Base-by-base conservation (phyloP, 2,329 filamentous ascomycete genomes). In the Scytalidium sp. region DNA sequence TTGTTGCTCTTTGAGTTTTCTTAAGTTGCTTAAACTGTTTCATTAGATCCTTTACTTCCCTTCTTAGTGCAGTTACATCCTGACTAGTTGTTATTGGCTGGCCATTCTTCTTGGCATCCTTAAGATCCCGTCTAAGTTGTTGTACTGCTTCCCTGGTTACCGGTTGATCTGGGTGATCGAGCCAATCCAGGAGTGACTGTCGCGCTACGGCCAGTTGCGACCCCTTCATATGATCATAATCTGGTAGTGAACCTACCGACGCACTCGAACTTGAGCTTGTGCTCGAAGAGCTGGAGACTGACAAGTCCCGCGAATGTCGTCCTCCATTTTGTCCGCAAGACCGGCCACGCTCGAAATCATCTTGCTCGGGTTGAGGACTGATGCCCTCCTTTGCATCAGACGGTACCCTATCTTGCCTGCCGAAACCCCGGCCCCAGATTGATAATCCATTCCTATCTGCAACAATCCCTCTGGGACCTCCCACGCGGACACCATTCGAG, bases 221-320 rank as follows among this genome's bases (percentile, higher is more conserved):
- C 46, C 75, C 73, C 11, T 62, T 63, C 2, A 83, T 66, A 40
- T 77, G 71, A 50, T 81, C 75, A 57, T 75, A 76, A 47, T 76
- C 72, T 0, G 79, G 77, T 1, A 84, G 74, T 2, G 78, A 81
- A 29, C 74, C 78, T 47, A 81, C 64, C 2, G 75, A 77, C 0
- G 65, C 63, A 9, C 53, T 50, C 0, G 68, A 70, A 22, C 47
- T 50, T 3, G 54, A 56, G 3, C 23, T 40, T 13, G 60, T 69
- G 9, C 64, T 64, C 1, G 67, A 70, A 0, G 64, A 68, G 0
- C 69, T 72, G 3, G 63, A n/a, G 64, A 66, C 51, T 2, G 64
- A 65, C 19, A 45, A 47, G 17, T 36, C 13, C 15, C 32, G 32
- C 13, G 32, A 7, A 36, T 36, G 32, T 9, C 46, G 44, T 10